Conservation (phyloP, 352 stramenopile genomes). For the Detonula confervacea region DNA sequence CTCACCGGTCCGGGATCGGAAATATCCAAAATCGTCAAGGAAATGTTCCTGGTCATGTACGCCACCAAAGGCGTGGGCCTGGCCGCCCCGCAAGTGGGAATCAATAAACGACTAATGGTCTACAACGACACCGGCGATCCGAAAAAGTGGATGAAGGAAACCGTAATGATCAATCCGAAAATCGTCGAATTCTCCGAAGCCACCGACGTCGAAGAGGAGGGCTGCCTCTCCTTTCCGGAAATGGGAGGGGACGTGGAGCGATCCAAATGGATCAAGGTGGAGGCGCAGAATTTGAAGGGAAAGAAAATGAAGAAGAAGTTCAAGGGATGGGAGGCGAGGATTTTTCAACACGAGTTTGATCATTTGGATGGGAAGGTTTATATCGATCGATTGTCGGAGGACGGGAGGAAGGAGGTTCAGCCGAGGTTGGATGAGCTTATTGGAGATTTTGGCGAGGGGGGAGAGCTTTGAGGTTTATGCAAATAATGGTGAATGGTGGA, state of each 20-base stretch:
- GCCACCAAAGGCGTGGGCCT: constrained; percentile 86
- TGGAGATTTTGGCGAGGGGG: constrained; percentile 73
- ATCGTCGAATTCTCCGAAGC: constrained; percentile 84
- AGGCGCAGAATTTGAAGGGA: constrained; percentile 80
- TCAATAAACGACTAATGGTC: constrained; percentile 89
- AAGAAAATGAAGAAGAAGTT: constrained; percentile 88
- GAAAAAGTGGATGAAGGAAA: constrained; percentile 86
- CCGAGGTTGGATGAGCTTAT: constrained; percentile 72
- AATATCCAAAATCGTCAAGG: constrained; percentile 76
- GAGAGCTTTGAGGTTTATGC: constrained; percentile 66
- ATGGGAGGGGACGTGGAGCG: constrained; percentile 85
- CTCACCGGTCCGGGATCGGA: constrained; percentile 53
- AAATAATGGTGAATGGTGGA: too few species aligned
- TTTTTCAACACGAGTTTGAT: constrained; percentile 92
- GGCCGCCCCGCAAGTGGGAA: constrained; percentile 86
- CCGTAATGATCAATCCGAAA: constrained; percentile 86
- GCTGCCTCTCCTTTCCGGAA: constrained; percentile 87
- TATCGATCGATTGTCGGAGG: constrained; percentile 82
- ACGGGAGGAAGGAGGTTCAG: constrained; percentile 65
- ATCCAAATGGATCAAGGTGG: constrained; percentile 87
- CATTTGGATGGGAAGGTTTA: constrained; percentile 89
- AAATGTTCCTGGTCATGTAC: constrained; percentile 91
- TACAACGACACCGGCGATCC: constrained; percentile 87
- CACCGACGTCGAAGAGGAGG: constrained; percentile 78
- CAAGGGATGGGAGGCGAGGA: constrained; percentile 84